These are phyloP conservation scores for Leccinellum albellum DNA, from an alignment of 768 basidiomycete species.

Conservation along the genomic window DNA sequence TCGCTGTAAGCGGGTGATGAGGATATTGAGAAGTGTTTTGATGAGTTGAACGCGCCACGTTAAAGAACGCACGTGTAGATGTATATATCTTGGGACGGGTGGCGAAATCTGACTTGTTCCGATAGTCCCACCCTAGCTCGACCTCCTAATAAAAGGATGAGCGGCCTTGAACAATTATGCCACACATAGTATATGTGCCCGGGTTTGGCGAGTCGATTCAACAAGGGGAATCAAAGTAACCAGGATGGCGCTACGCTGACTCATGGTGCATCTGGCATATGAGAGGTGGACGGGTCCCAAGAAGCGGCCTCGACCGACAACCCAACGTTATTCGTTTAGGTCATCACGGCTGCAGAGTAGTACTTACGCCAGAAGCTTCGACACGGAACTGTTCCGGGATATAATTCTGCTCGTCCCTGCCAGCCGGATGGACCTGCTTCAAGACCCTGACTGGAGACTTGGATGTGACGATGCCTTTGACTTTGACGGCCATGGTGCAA, in stretches of 20 bases:
- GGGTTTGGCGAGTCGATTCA: neutral
- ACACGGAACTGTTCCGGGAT: constrained; percentile 13
- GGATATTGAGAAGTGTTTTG: neutral
- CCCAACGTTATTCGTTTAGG: neutral
- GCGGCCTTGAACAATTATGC: constrained; percentile 10
- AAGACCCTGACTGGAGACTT: constrained; percentile 27
- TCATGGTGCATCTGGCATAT: constrained; percentile 11
- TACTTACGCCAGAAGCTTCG: constrained; percentile 1
- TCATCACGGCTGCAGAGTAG: constrained; percentile 8
- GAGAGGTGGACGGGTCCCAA: neutral
- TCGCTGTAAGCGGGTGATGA: neutral
- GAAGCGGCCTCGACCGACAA: neutral
- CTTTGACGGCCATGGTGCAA: neutral
- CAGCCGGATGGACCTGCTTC: constrained; percentile 30
- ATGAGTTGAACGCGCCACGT: constrained; percentile 15
- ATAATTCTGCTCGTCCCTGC: constrained; percentile 6
- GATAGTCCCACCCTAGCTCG: constrained; percentile 16
- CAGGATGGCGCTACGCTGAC: neutral
- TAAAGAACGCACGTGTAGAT: constrained; percentile 14
- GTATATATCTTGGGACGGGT: no score
- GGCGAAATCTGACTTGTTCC: constrained; percentile 1
- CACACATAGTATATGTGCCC: neutral
- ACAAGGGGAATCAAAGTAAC: neutral
- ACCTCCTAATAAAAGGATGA: constrained; percentile 5
- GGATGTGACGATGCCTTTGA: constrained; percentile 13